Conservation (phyloP, 495 filamentous ascomycete species). For the Lophiostoma macrostomum region DNA sequence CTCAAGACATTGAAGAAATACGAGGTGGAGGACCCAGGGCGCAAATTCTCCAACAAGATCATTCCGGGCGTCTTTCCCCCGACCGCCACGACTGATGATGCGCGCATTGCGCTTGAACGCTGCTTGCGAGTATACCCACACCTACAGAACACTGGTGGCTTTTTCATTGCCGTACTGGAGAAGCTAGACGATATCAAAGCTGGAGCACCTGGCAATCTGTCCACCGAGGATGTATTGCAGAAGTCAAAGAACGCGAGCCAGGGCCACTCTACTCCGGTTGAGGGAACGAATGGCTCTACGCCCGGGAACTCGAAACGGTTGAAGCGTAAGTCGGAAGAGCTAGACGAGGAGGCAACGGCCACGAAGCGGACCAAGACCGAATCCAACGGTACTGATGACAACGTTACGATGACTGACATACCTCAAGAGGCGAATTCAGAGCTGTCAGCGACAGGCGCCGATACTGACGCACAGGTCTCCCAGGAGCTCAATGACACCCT, state of each 20-base stretch:
- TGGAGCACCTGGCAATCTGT: too few relatives aligned
- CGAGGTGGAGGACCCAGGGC: slow-evolving; percentile 13
- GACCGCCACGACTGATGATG: slow-evolving; percentile 37
- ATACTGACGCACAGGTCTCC: slow-evolving; percentile 48
- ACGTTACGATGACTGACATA: not conserved
- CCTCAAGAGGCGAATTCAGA: not conserved
- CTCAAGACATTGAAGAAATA: slow-evolving; percentile 42
- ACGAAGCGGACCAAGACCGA: slow-evolving; percentile 39
- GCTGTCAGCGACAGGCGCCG: slow-evolving; percentile 22
- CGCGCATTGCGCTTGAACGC: slow-evolving; percentile 70
- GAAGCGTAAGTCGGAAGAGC: slow-evolving; percentile 48
- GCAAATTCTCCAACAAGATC: slow-evolving; percentile 42
- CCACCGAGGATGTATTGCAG: too few relatives aligned
- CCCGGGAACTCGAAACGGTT: slow-evolving; percentile 30
- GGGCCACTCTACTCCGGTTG: too few relatives aligned
- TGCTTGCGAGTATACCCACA: slow-evolving; percentile 95
- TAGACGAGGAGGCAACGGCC: slow-evolving; percentile 42
- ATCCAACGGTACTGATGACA: not conserved
- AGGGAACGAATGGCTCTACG: not conserved
- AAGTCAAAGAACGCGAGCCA: too few relatives aligned
- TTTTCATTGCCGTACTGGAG: slow-evolving; percentile 94
- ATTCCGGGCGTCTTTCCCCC: slow-evolving; percentile 82
- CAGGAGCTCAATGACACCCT: not conserved
- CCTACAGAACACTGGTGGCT: slow-evolving; percentile 90
- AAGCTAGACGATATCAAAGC: slow-evolving; percentile 82